Conservation (phyloP, 2,329 filamentous ascomycete genomes). For the Colletotrichum sp. region DNA sequence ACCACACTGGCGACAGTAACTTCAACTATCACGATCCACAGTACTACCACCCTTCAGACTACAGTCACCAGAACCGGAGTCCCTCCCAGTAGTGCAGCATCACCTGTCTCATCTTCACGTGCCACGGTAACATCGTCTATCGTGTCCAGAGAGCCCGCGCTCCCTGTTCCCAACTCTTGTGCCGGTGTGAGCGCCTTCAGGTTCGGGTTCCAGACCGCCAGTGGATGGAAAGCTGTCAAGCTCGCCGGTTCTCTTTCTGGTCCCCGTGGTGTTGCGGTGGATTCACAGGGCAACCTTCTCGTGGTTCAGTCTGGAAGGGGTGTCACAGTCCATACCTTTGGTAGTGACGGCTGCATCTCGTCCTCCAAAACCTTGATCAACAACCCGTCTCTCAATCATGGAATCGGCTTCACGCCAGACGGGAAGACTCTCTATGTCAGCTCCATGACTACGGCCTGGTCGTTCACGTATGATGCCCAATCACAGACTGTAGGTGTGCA, state of each 20-base stretch:
- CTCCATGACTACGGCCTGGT: conserved; percentile 49
- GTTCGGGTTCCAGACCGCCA: conserved; percentile 34
- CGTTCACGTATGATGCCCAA: conserved; percentile 61
- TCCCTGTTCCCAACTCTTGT: conserved; percentile 38
- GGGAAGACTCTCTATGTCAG: conserved; percentile 43
- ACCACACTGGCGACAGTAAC: conserved; percentile 11
- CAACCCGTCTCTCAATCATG: conserved; percentile 41
- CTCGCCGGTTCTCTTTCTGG: conserved; percentile 39
- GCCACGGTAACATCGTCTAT: not conserved
- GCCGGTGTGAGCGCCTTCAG: conserved; percentile 33
- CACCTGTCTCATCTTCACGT: not conserved
- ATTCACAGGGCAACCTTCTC: conserved; percentile 41
- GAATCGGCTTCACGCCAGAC: conserved; percentile 42
- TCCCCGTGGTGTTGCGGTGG: conserved; percentile 40
- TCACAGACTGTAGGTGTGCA: conserved; percentile 50
- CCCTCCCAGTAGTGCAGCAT: not conserved
- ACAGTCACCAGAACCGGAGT: conserved; percentile 9
- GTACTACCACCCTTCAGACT: conserved; percentile 10
- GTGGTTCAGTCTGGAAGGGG: conserved; percentile 40
- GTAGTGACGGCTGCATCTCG: conserved; percentile 43
- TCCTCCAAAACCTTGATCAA: conserved; percentile 40
- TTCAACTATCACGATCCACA: conserved; percentile 9
- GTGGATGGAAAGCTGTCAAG: conserved; percentile 44
- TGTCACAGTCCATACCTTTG: conserved; percentile 44
- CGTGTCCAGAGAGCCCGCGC: conserved; percentile 14